Evolutionary conservation across 2,329 filamentous ascomycete species (phyloP).

Genomic region (Orbilia javanica): DNA sequence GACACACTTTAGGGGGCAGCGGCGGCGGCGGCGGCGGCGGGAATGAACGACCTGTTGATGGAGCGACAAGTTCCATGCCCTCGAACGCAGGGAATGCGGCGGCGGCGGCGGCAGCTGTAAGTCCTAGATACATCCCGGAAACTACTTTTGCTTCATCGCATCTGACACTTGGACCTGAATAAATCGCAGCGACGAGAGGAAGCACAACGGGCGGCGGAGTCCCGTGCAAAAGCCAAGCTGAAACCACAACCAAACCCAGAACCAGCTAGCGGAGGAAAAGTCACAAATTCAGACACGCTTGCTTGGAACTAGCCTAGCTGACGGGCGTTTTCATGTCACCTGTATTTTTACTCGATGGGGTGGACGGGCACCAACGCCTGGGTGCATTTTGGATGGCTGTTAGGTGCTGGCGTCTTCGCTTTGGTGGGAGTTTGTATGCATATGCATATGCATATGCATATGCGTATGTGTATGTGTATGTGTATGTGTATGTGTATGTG

Average conservation of each 20-base stretch:
- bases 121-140: neutral
- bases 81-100: constrained; percentile 47
- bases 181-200: constrained; percentile 51
- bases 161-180: neutral
- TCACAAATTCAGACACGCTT: constrained; percentile 51
- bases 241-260: constrained; percentile 37
- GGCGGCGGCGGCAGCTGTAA: constrained; percentile 49
- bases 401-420: neutral
- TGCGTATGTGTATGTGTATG: too few species aligned
- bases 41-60: constrained; percentile 9
- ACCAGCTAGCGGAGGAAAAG: constrained; percentile 16
- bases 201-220: constrained; percentile 39
- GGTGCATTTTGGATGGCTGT: neutral
- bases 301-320: constrained; percentile 48
- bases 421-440: too few species aligned
- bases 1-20: constrained; percentile 47
- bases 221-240: constrained; percentile 54
- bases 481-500: neutral
- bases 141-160: neutral
- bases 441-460: too few species aligned
- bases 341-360: neutral
- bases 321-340: neutral
- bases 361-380: too few species aligned
- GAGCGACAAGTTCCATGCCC: constrained; percentile 53
- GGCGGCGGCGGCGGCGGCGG: constrained; percentile 7